Base-by-base conservation (phyloP, 2,329 filamentous ascomycete species). In the Colletotrichum orbiculare region DNA sequence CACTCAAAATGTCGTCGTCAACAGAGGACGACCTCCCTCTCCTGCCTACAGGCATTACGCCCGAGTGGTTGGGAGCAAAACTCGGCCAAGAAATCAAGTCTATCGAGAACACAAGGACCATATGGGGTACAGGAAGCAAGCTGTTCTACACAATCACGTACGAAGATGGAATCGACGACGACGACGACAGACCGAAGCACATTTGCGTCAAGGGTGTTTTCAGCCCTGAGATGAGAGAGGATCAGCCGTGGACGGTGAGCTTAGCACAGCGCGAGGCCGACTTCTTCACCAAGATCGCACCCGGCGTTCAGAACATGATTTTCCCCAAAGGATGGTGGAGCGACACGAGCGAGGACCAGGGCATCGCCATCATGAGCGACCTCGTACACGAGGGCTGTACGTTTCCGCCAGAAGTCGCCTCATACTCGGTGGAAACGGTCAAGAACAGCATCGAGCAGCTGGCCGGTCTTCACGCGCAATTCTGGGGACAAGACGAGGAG, bases 161-260 rank as follows among this genome's bases (percentile, higher is more conserved):
- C 63, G 70, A 73, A 34, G 53, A 74, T 38, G 25, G 25, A 25
- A 5, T 25, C 25, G 72, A 65, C 17, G 61, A 53, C 35, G n/a
- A 33, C 4, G 39, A 54, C 15, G 47, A 69, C 0, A 34, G 60
- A 7, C 68, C 70, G 7, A 69, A 61, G 12, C 64, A 73, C 35
- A 58, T 80, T 53, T 79, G 76, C 47, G 64, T 79, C 60, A 79
- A 79, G 69, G 78, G 76, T 15, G 73, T 75, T n/a, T 79, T 79
- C 63, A 74, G 78, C 54, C 75, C 74, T 7, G 67, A 64, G 11
- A 77, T 78, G 72, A 67, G 75, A 2, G 73, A 68, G 25, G 55
- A 74, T 8, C 73, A 75, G 34, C 74, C 77, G 3, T 74, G 72
- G 71, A 74, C 72, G 7, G 52, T 74, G 33, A 70, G 65, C 53